A percentile compares a stretch with the other conserved stretches of the same genome.
Evolutionary conservation across 2,329 filamentous ascomycete species (phyloP).

Genomic region (Amauroascus verrucosus): DNA sequence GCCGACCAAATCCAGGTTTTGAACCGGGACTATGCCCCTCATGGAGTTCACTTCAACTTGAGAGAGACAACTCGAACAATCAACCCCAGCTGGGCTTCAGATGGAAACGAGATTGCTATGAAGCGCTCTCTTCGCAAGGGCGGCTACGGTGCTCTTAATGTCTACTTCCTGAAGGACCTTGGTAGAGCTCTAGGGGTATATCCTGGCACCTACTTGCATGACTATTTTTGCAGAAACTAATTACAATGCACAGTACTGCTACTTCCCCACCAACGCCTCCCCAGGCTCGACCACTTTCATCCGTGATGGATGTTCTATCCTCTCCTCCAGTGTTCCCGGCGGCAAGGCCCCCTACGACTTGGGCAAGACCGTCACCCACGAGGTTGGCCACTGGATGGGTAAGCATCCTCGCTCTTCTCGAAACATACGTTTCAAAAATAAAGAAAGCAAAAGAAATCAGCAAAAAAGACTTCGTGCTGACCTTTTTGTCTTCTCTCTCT

Average conservation of each 20-base stretch:
- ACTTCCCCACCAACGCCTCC: slow-evolving; percentile 16
- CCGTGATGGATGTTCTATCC: slow-evolving; percentile 21
- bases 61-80: slow-evolving; percentile 11
- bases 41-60: slow-evolving; percentile 15
- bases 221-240: background rate
- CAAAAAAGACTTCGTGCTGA: background rate
- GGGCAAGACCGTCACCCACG: slow-evolving; percentile 25
- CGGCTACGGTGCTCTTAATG: slow-evolving; percentile 22
- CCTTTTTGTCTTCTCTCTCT: background rate
- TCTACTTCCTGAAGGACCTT: slow-evolving; percentile 20
- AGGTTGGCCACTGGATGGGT: slow-evolving; percentile 28
- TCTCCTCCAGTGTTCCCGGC: slow-evolving; percentile 20
- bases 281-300: slow-evolving; percentile 16
- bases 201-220: background rate
- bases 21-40: slow-evolving; percentile 14
- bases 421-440: no score
- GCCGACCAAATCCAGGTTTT: slow-evolving; percentile 16
- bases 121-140: slow-evolving; percentile 20
- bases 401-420: background rate
- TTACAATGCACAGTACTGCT: slow-evolving; percentile 9
- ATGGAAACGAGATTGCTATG: slow-evolving; percentile 12
- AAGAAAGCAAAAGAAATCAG: no score
- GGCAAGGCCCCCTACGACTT: slow-evolving; percentile 16
- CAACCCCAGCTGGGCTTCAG: slow-evolving; percentile 16
- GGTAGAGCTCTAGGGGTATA: slow-evolving; percentile 5